A percentile compares a stretch with the other conserved stretches of the same genome.
Evolutionary conservation across 768 basidiomycete genomes (phyloP).

Genomic region (Termitomyces sp.): DNA sequence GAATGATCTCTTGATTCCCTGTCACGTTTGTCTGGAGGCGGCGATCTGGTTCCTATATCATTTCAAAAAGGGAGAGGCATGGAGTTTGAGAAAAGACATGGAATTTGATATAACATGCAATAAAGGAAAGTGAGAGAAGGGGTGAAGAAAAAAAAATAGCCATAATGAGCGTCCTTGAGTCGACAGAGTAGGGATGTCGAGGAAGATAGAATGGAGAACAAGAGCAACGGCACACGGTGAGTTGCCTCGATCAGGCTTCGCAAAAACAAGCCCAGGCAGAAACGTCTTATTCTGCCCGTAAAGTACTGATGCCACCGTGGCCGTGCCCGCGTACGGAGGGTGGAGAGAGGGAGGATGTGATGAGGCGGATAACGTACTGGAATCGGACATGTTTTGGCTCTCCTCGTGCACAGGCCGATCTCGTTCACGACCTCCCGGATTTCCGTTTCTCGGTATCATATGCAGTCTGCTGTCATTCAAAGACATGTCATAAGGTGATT

Average conservation of each 20-base stretch:
- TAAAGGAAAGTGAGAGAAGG: slow-evolving; percentile 24
- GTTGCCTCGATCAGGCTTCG: slow-evolving; percentile 20
- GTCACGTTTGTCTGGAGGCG: slow-evolving; percentile 28
- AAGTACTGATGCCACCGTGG: slow-evolving; percentile 22
- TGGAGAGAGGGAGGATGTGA: slow-evolving; percentile 30
- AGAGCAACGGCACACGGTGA: slow-evolving; percentile 19
- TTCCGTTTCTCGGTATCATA: slow-evolving; percentile 18
- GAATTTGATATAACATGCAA: slow-evolving; percentile 17
- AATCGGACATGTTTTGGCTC: slow-evolving; percentile 31
- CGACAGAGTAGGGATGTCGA: slow-evolving; percentile 23
- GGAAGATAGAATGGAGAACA: slow-evolving; percentile 18
- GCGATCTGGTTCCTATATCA: slow-evolving; percentile 45
- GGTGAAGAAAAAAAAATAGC: slow-evolving; percentile 30
- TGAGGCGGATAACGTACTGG: slow-evolving; percentile 65
- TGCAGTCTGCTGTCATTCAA: slow-evolving; percentile 18
- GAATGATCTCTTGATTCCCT: slow-evolving; percentile 5
- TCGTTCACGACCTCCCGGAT: slow-evolving; percentile 24
- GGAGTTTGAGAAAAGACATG: slow-evolving; percentile 16
- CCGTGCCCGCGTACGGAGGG: slow-evolving; percentile 29
- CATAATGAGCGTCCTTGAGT: slow-evolving; percentile 37
- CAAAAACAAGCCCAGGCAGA: slow-evolving; percentile 8
- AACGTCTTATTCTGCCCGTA: slow-evolving; percentile 14
- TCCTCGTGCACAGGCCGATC: slow-evolving; percentile 22
- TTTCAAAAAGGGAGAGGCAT: slow-evolving; percentile 24
- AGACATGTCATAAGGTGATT: slow-evolving; percentile 7